Percentiles rank a stretch among this genome's conserved stretches.
Evolutionary conservation across 78 protist species (phyloP).

Genomic region (Guillardia theta): DNA sequence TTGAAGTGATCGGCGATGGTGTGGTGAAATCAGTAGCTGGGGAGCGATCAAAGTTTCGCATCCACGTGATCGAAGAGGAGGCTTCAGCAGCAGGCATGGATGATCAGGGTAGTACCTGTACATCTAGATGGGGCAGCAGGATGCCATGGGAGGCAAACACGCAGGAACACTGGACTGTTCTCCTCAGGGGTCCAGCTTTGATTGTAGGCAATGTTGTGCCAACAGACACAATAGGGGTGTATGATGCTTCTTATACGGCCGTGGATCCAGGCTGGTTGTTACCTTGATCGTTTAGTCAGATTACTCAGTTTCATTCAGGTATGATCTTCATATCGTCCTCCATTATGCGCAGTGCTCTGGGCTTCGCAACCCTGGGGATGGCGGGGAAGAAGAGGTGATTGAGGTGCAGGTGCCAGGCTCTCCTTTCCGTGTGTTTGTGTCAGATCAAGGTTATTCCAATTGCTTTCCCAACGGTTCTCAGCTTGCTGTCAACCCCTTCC

Average conservation of each 20-base stretch:
- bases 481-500: too few species aligned
- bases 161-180: background rate
- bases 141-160: background rate
- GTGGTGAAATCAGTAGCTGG: background rate
- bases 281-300: background rate
- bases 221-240: background rate
- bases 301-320: background rate
- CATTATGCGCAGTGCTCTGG: background rate
- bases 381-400: background rate
- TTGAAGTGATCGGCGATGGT: background rate
- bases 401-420: background rate
- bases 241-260: background rate
- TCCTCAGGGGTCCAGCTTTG: background rate
- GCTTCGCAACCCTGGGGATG: background rate
- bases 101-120: background rate
- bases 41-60: background rate
- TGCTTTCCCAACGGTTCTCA: too few species aligned
- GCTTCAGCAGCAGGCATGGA: background rate
- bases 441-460: too few species aligned
- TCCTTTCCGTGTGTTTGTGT: too few species aligned
- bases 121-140: background rate
- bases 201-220: background rate
- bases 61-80: background rate
- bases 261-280: background rate
- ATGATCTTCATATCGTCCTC: background rate